phyloP scores from a whole-genome alignment of 2,329 filamentous ascomycete species.

The Macrophomina pseudophaseolina region DNA sequence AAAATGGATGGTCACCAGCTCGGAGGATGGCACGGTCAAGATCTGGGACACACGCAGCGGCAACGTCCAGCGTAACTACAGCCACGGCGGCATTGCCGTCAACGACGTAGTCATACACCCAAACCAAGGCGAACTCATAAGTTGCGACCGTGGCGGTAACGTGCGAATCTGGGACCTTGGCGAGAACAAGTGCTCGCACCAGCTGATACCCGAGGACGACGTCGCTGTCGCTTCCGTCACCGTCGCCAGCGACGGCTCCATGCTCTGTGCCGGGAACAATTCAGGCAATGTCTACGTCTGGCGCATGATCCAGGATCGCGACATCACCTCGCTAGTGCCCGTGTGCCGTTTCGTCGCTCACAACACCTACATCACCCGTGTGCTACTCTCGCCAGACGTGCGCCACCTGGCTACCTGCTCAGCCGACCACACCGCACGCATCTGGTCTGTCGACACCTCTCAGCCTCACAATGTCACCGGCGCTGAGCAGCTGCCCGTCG shows the following conservation, averaged over 20 bases:
- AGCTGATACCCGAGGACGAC: constrained; percentile 95
- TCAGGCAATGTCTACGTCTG: constrained; percentile 95
- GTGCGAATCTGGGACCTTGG: constrained; percentile 96
- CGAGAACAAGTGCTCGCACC: constrained; percentile 95
- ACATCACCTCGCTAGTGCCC: constrained; percentile 82
- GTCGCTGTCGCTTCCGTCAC: constrained; percentile 93
- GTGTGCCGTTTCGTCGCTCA: constrained; percentile 90
- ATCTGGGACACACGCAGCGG: constrained; percentile 94
- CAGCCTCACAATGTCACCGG: constrained; percentile 42
- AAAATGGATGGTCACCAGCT: constrained; percentile 99
- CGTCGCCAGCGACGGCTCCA: constrained; percentile 89
- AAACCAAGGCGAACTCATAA: constrained; percentile 97
- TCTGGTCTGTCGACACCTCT: constrained; percentile 81
- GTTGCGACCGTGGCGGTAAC: constrained; percentile 89
- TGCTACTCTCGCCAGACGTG: constrained; percentile 89
- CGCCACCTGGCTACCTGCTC: constrained; percentile 94
- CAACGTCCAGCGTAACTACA: constrained; percentile 89
- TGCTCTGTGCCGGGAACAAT: constrained; percentile 93
- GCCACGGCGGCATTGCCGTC: constrained; percentile 82
- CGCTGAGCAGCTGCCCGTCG: constrained; percentile 39
- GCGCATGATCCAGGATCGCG: constrained; percentile 83
- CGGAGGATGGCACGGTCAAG: constrained; percentile 94
- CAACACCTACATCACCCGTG: constrained; percentile 89
- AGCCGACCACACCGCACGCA: constrained; percentile 92
- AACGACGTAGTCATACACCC: constrained; percentile 99